A percentile compares a stretch with the other conserved stretches of the same genome.
Conservation (phyloP, 345 rosid species). For the Eucalyptus paniculata region DNA sequence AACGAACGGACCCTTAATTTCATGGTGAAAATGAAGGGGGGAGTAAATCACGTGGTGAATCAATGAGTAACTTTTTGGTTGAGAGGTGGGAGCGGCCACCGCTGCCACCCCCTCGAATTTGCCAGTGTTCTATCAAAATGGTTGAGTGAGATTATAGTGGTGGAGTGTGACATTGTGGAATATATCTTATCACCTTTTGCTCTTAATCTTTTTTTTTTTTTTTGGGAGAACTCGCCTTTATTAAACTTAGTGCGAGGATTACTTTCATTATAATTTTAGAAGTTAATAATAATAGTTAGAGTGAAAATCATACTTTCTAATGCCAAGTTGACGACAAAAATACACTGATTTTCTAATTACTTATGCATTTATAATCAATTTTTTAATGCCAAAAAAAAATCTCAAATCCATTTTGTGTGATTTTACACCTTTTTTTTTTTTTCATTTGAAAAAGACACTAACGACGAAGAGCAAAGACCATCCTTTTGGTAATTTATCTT, state of each 20-base stretch:
- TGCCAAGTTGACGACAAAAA: not conserved
- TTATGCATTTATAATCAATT: not conserved
- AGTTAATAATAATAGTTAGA: not conserved
- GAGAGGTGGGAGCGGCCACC: not conserved
- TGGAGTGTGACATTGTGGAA: not conserved
- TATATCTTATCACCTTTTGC: not conserved
- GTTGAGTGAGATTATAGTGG: not conserved
- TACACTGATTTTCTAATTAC: not conserved
- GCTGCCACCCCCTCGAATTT: no score
- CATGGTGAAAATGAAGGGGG: not conserved
- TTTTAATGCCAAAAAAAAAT: not conserved
- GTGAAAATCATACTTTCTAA: not conserved
- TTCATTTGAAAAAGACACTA: no score
- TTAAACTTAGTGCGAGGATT: no score
- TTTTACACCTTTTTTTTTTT: no score
- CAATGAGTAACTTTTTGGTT: not conserved
- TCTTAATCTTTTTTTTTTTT: not conserved
- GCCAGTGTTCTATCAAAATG: no score
- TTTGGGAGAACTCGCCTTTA: not conserved
- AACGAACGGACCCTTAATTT: no score
- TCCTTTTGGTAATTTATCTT: no score
- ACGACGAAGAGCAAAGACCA: no score
- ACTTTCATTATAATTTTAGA: not conserved
- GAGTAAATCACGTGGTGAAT: not conserved
- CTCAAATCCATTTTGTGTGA: not conserved